A percentile compares a stretch with the other conserved stretches of the same genome.
Evolutionary conservation across 768 basidiomycete genomes (phyloP).

Genomic region (Kwoniella botswanensis): DNA sequence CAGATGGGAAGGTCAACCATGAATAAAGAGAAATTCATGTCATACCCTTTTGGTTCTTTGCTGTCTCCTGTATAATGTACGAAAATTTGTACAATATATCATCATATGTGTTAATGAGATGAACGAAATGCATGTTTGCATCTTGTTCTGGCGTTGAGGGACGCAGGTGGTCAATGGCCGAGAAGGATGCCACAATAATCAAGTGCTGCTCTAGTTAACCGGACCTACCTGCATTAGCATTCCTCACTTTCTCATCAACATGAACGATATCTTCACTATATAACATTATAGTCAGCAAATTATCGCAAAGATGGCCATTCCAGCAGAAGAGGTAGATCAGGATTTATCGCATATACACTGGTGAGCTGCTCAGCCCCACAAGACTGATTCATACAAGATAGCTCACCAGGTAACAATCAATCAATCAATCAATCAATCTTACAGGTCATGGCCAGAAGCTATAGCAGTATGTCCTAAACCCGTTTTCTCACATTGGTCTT

Average conservation of each 20-base stretch:
- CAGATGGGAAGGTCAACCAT: too few relatives aligned
- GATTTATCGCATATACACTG: constrained; percentile 52
- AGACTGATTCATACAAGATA: not conserved
- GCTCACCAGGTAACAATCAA: too few relatives aligned
- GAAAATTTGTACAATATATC: too few relatives aligned
- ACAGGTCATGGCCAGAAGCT: constrained; percentile 53
- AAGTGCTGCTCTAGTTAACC: too few relatives aligned
- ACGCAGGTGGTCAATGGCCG: not conserved
- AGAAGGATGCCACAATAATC: not conserved
- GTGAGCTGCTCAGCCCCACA: constrained; percentile 20
- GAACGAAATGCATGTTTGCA: not conserved
- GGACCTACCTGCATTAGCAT: too few relatives aligned
- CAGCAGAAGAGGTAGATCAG: constrained; percentile 35
- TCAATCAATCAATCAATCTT: too few relatives aligned
- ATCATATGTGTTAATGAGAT: not conserved
- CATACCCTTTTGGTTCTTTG: too few relatives aligned
- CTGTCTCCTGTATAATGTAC: too few relatives aligned
- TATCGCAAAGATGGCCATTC: constrained; percentile 4
- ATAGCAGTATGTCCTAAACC: constrained; percentile 33
- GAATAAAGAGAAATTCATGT: too few relatives aligned
- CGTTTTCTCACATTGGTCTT: not conserved
- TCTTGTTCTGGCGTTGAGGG: not conserved
- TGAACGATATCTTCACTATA: too few relatives aligned
- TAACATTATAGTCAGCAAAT: too few relatives aligned
- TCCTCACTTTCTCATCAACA: too few relatives aligned